Evolutionary conservation across 257 asterid species (phyloP).

Genomic region (Echites panduratus): DNA sequence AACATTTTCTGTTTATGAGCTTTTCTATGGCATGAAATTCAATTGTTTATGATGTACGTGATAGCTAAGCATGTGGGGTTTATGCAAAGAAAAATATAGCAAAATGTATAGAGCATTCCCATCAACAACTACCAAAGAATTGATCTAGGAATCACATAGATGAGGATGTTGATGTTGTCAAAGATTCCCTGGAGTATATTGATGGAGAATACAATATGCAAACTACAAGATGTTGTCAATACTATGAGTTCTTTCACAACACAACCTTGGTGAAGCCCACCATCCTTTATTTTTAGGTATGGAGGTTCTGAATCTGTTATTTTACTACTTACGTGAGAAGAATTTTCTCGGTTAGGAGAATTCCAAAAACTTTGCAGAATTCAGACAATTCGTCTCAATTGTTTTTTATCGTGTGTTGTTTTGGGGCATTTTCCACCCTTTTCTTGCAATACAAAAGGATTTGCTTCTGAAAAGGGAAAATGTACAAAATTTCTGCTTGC

Average conservation of each 20-base stretch:
- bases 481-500: background rate
- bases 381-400: too few species aligned
- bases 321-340: background rate
- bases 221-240: slow-evolving; percentile 46
- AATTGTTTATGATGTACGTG: background rate
- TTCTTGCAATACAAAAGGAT: background rate
- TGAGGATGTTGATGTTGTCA: slow-evolving; percentile 32
- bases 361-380: background rate
- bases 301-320: background rate
- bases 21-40: background rate
- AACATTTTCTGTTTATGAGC: background rate
- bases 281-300: slow-evolving; percentile 72
- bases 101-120: slow-evolving; percentile 19
- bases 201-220: slow-evolving; percentile 38
- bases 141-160: slow-evolving; percentile 36
- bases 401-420: too few species aligned
- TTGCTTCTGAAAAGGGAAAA: background rate
- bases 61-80: background rate
- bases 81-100: background rate
- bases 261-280: slow-evolving; percentile 80
- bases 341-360: background rate
- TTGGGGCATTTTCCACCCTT: background rate
- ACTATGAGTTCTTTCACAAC: slow-evolving; percentile 61
- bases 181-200: slow-evolving; percentile 38
- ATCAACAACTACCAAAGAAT: slow-evolving; percentile 24